phyloP scores from a whole-genome alignment of 129 eudicot species.

The Dittrichia graveolens region DNA sequence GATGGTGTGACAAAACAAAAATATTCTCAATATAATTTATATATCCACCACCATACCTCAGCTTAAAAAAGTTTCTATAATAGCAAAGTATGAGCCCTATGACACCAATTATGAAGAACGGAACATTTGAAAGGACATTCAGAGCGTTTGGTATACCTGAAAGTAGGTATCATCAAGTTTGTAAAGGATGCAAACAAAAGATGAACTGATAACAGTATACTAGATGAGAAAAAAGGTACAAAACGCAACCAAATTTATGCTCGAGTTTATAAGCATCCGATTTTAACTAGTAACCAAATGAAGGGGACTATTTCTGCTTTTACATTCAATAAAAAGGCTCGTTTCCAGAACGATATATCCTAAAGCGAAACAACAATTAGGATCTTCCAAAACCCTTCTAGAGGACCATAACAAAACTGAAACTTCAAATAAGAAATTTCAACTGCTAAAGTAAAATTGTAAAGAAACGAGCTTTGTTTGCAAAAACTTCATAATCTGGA shows the following conservation, averaged over 20 bases:
- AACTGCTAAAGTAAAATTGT: background rate
- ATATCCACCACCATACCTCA: constrained; percentile 53
- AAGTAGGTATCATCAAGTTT: constrained; percentile 28
- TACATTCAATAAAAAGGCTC: constrained; percentile 1
- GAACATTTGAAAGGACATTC: constrained; percentile 78
- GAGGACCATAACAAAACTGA: background rate
- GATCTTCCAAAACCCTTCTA: background rate
- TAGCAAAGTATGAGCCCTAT: constrained; percentile 78
- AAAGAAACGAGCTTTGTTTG: background rate
- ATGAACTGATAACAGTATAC: background rate
- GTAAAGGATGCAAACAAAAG: constrained; percentile 2
- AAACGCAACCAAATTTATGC: constrained; percentile 11
- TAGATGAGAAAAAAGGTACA: background rate
- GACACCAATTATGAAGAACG: constrained; percentile 68
- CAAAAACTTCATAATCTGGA: background rate
- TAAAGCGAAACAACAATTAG: background rate
- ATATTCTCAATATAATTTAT: background rate
- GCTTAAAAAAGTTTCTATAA: constrained; percentile 61
- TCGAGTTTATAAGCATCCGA: background rate
- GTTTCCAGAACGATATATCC: constrained; percentile 3
- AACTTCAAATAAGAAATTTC: background rate
- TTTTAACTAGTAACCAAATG: background rate
- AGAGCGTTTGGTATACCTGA: constrained; percentile 82
- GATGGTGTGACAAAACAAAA: background rate
- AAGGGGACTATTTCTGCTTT: background rate